Base-by-base conservation (phyloP, 116 monocot species). In the Papilionanthe hybrid region DNA sequence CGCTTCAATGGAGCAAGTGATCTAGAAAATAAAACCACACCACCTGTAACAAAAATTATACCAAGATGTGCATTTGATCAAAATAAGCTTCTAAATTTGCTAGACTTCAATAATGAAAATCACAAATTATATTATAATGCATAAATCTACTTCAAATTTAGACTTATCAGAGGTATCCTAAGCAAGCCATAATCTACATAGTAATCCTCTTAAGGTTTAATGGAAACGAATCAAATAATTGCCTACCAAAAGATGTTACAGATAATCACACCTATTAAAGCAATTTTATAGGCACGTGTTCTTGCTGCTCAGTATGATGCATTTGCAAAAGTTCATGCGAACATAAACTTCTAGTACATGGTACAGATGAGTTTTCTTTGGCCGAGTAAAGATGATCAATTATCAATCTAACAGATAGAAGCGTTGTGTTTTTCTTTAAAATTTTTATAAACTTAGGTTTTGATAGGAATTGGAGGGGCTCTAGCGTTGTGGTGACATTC, bases 21-120 rank as follows among this genome's bases (percentile, higher is more conserved):
- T 87, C 96, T 92, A 22, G 96, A 92, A 81, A 97, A 94, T 84
- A 97, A 85, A 72, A 97, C 92, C 55, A 97, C 91, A 49, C 96
- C 96, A 84, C 88, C 96, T 97, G 84, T 42, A 55, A 85, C 45
- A 75, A 25, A 27, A 75, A 75, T 27, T 44, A 44, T 29, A 8
- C 73, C 7, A 43, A 42, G 7, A 72, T 73, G 43, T 18, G 44
- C 44, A 8, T 44, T 42, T 73, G 43, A 73, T 73, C 29, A 73
- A 73, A 43, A 20, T 20, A 42, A n/a, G 43, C 44, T 73, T 43
- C 42, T 44, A 29, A 42, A 42, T 73, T 15, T 73, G 20, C 5
- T 7, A 20, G 15, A 69, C 13, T 29, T 69, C 28, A 69, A 69
- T 69, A 69, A 13, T 69, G 69, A 18, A 69, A 69, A 15, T 63